Evolutionary conservation across 140 eudicot genomes (phyloP).

Genomic region (Oenanthe javanica): DNA sequence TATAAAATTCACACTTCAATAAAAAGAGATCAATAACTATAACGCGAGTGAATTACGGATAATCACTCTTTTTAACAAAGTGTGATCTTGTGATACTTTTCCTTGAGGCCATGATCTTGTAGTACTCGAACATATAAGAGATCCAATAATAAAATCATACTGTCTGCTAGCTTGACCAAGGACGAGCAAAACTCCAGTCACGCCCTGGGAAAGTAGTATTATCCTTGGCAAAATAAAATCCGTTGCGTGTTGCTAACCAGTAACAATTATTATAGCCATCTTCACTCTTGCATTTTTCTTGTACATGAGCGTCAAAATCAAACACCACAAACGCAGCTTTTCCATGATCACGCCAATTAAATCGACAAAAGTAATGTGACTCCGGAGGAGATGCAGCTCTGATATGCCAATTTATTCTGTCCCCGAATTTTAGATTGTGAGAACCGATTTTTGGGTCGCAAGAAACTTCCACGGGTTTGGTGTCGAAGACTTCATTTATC

Average conservation of each 20-base stretch:
- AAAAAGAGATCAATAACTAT: too few relatives aligned
- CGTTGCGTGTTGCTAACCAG: background rate
- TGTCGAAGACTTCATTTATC: background rate
- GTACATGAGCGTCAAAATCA: background rate
- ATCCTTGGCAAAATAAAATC: background rate
- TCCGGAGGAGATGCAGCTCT: background rate
- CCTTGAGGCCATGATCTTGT: too few relatives aligned
- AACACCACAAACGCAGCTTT: background rate
- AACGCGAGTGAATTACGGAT: too few relatives aligned
- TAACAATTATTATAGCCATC: background rate
- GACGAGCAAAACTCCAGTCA: background rate
- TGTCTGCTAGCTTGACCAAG: background rate
- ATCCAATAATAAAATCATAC: too few relatives aligned
- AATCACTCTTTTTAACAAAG: too few relatives aligned
- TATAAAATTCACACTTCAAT: too few relatives aligned
- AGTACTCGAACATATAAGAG: too few relatives aligned
- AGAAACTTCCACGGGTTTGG: background rate
- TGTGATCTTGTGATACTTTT: too few relatives aligned
- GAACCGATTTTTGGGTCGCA: background rate
- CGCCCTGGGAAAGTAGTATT: background rate
- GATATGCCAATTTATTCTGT: background rate
- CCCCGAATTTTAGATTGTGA: background rate
- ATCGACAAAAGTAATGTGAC: background rate
- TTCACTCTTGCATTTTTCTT: background rate
- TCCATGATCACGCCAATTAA: background rate